Percentiles rank a stretch among this genome's conserved stretches.
Evolutionary conservation across 2,329 filamentous ascomycete species (phyloP).

Genomic region (Nothomitra cinnamomea): DNA sequence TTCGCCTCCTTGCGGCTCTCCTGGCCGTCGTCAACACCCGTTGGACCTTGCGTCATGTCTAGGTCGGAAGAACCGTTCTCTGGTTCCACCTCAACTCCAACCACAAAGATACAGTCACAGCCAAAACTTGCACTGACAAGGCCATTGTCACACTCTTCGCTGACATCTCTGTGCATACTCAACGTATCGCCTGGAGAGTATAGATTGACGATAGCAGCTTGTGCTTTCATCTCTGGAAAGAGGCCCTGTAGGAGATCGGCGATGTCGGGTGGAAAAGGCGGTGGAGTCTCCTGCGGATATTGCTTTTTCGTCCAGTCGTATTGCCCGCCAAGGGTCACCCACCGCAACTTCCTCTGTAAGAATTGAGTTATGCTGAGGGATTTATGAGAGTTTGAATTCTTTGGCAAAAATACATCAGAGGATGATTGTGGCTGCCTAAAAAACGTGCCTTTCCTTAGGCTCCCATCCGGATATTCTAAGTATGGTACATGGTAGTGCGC

Average conservation of each 20-base stretch:
- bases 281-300: constrained; percentile 54
- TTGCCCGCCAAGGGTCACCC: constrained; percentile 87
- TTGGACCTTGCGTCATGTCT: constrained; percentile 9
- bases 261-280: constrained; percentile 59
- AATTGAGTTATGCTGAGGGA: constrained; percentile 52
- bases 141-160: constrained; percentile 61
- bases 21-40: constrained; percentile 12
- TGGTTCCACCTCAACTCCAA: constrained; percentile 35
- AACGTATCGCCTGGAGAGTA: constrained; percentile 84
- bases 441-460: constrained; percentile 23
- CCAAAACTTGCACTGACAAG: constrained; percentile 78
- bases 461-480: constrained; percentile 20
- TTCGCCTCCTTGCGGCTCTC: constrained; percentile 16
- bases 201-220: constrained; percentile 88
- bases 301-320: constrained; percentile 87
- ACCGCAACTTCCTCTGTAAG: constrained; percentile 67
- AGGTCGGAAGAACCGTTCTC: neutral
- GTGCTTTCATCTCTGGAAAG: constrained; percentile 61
- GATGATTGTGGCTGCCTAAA: constrained; percentile 32
- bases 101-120: constrained; percentile 79
- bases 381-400: constrained; percentile 57
- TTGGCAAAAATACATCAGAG: constrained; percentile 31
- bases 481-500: constrained; percentile 61
- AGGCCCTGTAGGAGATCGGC: constrained; percentile 46
- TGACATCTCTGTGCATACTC: constrained; percentile 86